Evolutionary conservation across 116 monocot species (phyloP).

Genomic region (Thalassia testudinum): DNA sequence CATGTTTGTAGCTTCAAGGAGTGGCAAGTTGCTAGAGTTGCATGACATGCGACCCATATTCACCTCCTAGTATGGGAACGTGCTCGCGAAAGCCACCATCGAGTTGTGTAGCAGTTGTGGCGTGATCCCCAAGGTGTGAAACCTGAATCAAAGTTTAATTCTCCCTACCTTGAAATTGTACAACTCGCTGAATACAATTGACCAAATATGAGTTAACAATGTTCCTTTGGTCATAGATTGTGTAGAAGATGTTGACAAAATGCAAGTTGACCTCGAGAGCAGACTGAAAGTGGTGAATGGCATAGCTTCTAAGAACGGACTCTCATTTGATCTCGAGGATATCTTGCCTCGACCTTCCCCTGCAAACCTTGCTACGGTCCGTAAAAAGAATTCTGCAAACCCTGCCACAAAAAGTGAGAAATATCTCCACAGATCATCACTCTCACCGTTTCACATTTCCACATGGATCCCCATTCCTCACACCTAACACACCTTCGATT

Average conservation of each 20-base stretch:
- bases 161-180: neutral
- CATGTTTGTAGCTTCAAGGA: conserved; percentile 40
- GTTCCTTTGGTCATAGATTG: conserved; percentile 25
- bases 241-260: conserved; percentile 56
- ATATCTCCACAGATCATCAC: too few relatives aligned
- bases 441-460: too few relatives aligned
- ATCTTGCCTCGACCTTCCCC: too few relatives aligned
- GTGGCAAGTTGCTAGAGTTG: conserved; percentile 60
- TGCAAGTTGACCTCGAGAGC: conserved; percentile 39
- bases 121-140: conserved; percentile 45
- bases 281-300: conserved; percentile 40
- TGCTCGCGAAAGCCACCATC: conserved; percentile 37
- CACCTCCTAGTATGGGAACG: conserved; percentile 32
- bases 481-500: too few relatives aligned
- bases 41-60: conserved; percentile 35
- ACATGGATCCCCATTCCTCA: too few relatives aligned
- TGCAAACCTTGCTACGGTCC: too few relatives aligned
- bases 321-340: conserved; percentile 18
- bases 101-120: conserved; percentile 37
- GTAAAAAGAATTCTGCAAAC: too few relatives aligned
- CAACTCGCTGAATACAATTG: neutral
- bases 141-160: too few relatives aligned
- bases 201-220: neutral
- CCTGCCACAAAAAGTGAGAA: too few relatives aligned
- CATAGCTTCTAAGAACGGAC: conserved; percentile 54